phyloP scores from a whole-genome alignment of 768 basidiomycete species.

The Auricularia heimuer region DNA sequence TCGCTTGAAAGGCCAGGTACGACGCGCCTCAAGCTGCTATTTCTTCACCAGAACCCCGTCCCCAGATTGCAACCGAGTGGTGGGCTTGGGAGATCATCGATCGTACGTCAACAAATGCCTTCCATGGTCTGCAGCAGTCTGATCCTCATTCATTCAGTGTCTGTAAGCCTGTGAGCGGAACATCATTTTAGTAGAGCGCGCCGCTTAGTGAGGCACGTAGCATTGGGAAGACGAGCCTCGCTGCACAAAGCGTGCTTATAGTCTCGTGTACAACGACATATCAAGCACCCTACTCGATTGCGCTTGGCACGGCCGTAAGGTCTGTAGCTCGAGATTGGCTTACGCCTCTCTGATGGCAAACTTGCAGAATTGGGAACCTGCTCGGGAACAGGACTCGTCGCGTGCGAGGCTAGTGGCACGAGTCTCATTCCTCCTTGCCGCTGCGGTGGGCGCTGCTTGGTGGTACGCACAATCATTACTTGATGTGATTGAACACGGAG shows the following conservation, averaged over 20 bases:
- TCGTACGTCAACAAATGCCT: no score
- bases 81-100: conserved; percentile 90
- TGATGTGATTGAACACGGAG: background rate
- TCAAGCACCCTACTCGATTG: conserved; percentile 76
- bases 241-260: conserved; percentile 80
- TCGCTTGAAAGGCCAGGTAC: background rate
- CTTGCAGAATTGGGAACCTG: conserved; percentile 70
- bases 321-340: conserved; percentile 42
- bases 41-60: conserved; percentile 18
- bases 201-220: conserved; percentile 23
- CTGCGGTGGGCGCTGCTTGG: conserved; percentile 54
- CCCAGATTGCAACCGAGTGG: conserved; percentile 86
- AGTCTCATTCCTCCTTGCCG: conserved; percentile 54
- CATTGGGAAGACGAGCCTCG: conserved; percentile 70
- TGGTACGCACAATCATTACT: conserved; percentile 33
- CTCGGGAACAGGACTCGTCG: conserved; percentile 70
- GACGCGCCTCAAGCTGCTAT: background rate
- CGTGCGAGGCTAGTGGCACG: conserved; percentile 63
- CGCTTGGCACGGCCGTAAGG: conserved; percentile 62
- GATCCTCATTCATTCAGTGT: no score
- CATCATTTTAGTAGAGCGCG: no score
- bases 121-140: no score
- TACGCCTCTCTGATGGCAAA: no score
- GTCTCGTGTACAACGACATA: conserved; percentile 67
- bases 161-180: no score